phyloP scores from a whole-genome alignment of 192 early-diverging fungal genomes.

The Coemansia sp. region DNA sequence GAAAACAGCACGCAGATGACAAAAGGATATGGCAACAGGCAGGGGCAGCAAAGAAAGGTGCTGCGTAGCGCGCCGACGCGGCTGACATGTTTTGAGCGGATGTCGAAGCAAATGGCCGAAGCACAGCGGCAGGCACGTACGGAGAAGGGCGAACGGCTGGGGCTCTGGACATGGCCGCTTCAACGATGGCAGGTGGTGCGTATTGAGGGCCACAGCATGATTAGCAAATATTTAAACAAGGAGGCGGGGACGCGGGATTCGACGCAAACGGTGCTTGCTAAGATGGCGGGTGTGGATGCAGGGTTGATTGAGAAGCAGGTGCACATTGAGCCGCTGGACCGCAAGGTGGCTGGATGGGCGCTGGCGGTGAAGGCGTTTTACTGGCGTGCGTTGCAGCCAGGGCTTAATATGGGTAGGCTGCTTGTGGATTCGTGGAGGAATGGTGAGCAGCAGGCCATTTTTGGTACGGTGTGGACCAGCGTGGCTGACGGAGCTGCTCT shows the following conservation, averaged over 20 bases:
- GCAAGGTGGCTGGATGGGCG: conserved; percentile 3
- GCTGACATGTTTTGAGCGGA: conserved; percentile 12
- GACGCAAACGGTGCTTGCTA: too few relatives aligned
- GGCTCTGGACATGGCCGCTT: too few relatives aligned
- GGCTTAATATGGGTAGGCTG: not conserved
- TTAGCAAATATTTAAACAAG: too few relatives aligned
- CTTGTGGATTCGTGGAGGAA: conserved; percentile 28
- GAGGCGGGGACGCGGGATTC: too few relatives aligned
- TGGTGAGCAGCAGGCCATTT: conserved; percentile 9
- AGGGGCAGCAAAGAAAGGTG: too few relatives aligned
- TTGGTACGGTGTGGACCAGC: conserved; percentile 12
- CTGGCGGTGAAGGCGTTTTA: not conserved
- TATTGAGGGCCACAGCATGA: too few relatives aligned
- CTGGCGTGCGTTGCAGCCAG: conserved; percentile 7
- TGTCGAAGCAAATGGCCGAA: conserved; percentile 6
- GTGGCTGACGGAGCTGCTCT: conserved; percentile 2
- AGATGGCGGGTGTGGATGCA: too few relatives aligned
- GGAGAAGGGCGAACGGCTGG: conserved; percentile 16
- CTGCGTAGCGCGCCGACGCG: too few relatives aligned
- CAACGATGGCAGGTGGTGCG: not conserved
- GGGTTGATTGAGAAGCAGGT: not conserved
- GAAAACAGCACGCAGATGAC: too few relatives aligned
- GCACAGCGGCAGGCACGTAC: not conserved
- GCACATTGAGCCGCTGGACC: conserved; percentile 13
- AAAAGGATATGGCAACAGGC: too few relatives aligned